Conservation (phyloP, 2,329 filamentous ascomycete genomes). For the Microascus cirrosus region DNA sequence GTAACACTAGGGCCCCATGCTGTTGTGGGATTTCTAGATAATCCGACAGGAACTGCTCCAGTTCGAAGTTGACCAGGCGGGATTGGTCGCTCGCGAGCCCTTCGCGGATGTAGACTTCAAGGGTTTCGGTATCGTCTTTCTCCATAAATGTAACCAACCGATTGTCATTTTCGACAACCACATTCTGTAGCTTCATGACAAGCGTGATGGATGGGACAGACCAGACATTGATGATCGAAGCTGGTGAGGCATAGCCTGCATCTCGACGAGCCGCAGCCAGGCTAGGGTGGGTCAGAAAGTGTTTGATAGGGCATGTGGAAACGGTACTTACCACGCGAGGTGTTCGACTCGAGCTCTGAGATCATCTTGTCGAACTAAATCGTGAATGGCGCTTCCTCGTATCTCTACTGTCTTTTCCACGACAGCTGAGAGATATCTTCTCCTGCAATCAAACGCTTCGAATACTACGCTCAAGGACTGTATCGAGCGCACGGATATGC, state of each 20-base stretch:
- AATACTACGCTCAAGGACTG: background rate
- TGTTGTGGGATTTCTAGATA: background rate
- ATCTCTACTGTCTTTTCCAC: too few species aligned
- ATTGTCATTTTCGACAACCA: conserved; percentile 2
- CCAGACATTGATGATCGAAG: conserved; percentile 4
- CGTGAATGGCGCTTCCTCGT: background rate
- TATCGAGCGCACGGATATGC: background rate
- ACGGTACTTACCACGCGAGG: background rate
- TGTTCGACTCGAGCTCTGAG: background rate
- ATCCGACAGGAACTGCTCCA: background rate
- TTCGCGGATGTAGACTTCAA: background rate
- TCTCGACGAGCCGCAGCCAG: background rate
- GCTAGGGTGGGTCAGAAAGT: background rate
- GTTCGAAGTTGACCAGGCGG: background rate
- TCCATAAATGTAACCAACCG: too few species aligned
- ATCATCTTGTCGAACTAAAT: background rate
- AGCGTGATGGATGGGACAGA: conserved; percentile 4
- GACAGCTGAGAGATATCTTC: background rate
- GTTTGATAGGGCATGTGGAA: background rate
- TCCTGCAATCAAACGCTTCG: background rate
- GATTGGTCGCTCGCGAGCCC: background rate
- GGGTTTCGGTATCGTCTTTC: background rate
- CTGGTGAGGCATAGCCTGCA: background rate
- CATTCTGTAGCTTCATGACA: background rate
- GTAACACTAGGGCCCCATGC: background rate